phyloP scores from a whole-genome alignment of 441 rosid species.

The Melastoma candidum region DNA sequence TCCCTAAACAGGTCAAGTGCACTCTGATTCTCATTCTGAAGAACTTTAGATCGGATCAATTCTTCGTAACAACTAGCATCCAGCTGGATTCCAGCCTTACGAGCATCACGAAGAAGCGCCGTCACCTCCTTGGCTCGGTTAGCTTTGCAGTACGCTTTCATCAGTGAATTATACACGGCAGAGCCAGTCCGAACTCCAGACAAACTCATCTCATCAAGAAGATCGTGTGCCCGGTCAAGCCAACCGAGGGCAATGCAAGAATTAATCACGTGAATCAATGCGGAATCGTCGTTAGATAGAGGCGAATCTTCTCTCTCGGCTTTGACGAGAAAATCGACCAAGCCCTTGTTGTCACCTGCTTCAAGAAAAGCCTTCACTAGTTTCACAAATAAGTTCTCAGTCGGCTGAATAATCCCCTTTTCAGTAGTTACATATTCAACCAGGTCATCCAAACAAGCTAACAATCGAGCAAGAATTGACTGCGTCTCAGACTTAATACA shows the following conservation, averaged over 20 bases:
- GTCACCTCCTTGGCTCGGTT: conserved; percentile 47
- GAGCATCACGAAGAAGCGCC: conserved; percentile 74
- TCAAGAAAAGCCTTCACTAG: conserved; percentile 72
- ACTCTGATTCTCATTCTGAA: conserved; percentile 55
- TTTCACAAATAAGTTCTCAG: conserved; percentile 54
- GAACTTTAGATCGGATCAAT: conserved; percentile 47
- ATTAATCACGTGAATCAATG: conserved; percentile 53
- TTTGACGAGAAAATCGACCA: conserved; percentile 58
- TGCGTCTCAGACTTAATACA: conserved; percentile 58
- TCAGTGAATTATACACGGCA: conserved; percentile 55
- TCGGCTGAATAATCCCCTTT: conserved; percentile 74
- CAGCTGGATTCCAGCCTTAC: conserved; percentile 74
- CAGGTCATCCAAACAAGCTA: conserved; percentile 23
- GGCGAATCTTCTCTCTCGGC: conserved; percentile 64
- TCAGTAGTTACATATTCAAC: conserved; percentile 24
- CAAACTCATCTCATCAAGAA: conserved; percentile 79
- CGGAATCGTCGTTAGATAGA: conserved; percentile 58
- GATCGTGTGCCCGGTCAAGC: conserved; percentile 90
- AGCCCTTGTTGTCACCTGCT: conserved; percentile 58
- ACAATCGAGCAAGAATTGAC: conserved; percentile 36
- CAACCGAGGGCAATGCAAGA: conserved; percentile 72
- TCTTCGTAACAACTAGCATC: conserved; percentile 71
- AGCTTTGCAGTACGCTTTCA: conserved; percentile 65
- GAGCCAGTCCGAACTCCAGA: conserved; percentile 63
- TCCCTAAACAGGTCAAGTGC: conserved; percentile 67